Percentiles rank a stretch among this genome's conserved stretches.
phyloP scores from a whole-genome alignment of 1,139 yeast genomes.

The Debaryomyces subglobosus region DNA sequence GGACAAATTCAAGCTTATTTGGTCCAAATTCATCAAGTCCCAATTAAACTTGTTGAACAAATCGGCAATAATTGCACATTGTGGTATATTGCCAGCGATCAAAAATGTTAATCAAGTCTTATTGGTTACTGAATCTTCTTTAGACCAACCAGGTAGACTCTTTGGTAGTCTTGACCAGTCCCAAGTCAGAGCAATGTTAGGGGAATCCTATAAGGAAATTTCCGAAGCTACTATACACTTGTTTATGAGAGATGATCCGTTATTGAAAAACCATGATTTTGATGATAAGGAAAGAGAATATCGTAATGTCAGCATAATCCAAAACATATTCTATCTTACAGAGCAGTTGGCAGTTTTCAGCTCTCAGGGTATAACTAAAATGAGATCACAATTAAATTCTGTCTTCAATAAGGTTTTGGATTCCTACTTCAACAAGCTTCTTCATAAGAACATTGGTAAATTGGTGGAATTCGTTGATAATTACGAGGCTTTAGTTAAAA shows the following conservation, averaged over 20 bases:
- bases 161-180: constrained; percentile 24
- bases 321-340: constrained; percentile 61
- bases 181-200: constrained; percentile 38
- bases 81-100: constrained; percentile 40
- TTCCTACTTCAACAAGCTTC: constrained; percentile 50
- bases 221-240: constrained; percentile 40
- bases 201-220: constrained; percentile 43
- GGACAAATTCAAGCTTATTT: constrained; percentile 54
- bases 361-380: constrained; percentile 30
- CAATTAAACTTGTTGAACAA: constrained; percentile 60
- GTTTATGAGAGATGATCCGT: constrained; percentile 46
- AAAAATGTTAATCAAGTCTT: constrained; percentile 39
- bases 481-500: constrained; percentile 55
- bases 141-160: constrained; percentile 23
- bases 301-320: constrained; percentile 61
- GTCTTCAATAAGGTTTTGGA: constrained; percentile 52
- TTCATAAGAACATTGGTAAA: constrained; percentile 56
- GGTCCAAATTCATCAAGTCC: constrained; percentile 61
- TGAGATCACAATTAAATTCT: constrained; percentile 46
- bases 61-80: constrained; percentile 47
- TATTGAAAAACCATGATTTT: constrained; percentile 47
- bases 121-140: constrained; percentile 38
- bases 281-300: constrained; percentile 62
- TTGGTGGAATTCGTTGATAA: constrained; percentile 67
- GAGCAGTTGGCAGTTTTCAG: constrained; percentile 49